These are phyloP conservation scores for Pezicula carpinea DNA, from an alignment of 2,329 filamentous ascomycete genomes.

Conservation along the genomic window DNA sequence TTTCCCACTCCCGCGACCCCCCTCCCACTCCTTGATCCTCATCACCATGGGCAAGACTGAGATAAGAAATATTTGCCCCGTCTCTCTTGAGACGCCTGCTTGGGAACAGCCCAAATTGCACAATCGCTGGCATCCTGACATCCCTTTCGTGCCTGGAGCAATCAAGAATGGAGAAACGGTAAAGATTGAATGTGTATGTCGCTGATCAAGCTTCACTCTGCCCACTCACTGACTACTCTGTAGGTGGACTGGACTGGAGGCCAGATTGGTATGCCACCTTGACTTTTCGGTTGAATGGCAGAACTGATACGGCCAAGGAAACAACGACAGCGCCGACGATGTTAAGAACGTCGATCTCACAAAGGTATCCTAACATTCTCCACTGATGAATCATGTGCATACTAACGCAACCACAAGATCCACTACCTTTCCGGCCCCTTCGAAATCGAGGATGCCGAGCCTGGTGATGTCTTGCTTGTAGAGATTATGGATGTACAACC, in stretches of 20 bases:
- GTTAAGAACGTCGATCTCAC: conserved; percentile 80
- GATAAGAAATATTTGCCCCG: conserved; percentile 66
- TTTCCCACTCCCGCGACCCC: too few relatives aligned
- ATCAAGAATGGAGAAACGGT: conserved; percentile 84
- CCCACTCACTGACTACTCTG: conserved; percentile 1
- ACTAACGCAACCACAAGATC: conserved; percentile 36
- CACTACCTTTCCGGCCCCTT: conserved; percentile 91
- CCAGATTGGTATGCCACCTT: conserved; percentile 64
- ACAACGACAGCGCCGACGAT: conserved; percentile 88
- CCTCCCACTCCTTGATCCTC: too few relatives aligned
- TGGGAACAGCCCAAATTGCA: conserved; percentile 66
- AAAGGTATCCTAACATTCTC: conserved; percentile 75
- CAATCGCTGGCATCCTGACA: conserved; percentile 91
- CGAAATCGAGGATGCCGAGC: conserved; percentile 77
- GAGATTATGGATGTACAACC: conserved; percentile 94
- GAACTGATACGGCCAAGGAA: conserved; percentile 37
- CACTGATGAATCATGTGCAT: too few relatives aligned
- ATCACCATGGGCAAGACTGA: conserved; percentile 39
- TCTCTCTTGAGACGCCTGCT: conserved; percentile 68
- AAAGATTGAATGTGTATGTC: conserved; percentile 73
- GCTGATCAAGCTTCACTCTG: conserved; percentile 35
- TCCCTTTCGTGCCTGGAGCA: conserved; percentile 60
- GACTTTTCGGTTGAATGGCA: background rate
- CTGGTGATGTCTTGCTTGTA: conserved; percentile 73
- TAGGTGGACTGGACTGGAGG: conserved; percentile 55